phyloP scores from a whole-genome alignment of 345 rosid species.

The Populus tremula region DNA sequence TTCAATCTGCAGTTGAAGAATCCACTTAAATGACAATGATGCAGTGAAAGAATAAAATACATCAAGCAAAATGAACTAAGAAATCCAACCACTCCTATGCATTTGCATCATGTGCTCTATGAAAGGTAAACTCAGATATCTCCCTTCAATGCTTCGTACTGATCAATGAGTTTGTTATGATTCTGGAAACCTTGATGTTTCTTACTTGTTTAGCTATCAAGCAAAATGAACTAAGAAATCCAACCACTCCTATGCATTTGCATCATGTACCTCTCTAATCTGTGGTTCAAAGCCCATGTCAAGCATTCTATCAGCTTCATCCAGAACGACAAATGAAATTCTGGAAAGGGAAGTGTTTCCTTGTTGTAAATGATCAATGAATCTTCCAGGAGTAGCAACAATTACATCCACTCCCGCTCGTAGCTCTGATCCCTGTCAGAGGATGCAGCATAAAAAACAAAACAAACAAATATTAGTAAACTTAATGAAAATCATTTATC shows the following conservation, averaged over 20 bases:
- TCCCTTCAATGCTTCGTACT: not conserved
- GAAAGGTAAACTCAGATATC: not conserved
- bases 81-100: not conserved
- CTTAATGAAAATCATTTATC: not conserved
- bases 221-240: too few species aligned
- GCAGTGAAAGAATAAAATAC: not conserved
- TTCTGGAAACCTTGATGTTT: not conserved
- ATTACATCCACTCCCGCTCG: constrained; percentile 35
- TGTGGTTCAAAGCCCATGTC: constrained; percentile 51
- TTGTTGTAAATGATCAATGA: constrained; percentile 41
- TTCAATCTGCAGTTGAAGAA: not conserved
- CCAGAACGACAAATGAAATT: constrained; percentile 37
- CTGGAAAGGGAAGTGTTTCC: constrained; percentile 36
- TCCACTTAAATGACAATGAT: not conserved
- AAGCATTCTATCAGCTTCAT: constrained; percentile 52
- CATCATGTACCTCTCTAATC: constrained; percentile 35
- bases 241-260: not conserved
- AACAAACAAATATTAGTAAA: constrained; percentile 4
- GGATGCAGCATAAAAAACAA: not conserved
- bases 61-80: not conserved
- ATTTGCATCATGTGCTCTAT: not conserved
- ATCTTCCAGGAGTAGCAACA: constrained; percentile 50
- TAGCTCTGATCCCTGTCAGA: constrained; percentile 31
- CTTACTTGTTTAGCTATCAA: not conserved
- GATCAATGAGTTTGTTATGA: not conserved